Evolutionary conservation across 192 early-diverging fungal genomes (phyloP), one percentile per base, ranked within the genome.

Genomic region (Backusella mclennaniae): DNA sequence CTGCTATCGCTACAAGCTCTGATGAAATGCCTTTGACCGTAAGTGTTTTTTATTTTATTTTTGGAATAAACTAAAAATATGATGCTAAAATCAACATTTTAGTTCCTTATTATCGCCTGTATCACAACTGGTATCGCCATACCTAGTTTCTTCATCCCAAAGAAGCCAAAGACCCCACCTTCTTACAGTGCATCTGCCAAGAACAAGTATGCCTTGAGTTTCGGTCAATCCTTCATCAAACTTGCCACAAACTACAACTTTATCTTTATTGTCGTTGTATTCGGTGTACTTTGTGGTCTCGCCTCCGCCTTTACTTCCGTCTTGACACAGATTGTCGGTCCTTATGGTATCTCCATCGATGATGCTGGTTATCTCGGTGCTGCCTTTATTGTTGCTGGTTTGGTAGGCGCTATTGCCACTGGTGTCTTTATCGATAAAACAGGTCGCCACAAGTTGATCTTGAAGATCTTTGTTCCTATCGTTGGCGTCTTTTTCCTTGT

Each of bases 301-400:
- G 83, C 85, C 77, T 85, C 81, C 21, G 80, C 87, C 52, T 75
- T 86, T 52, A 85, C 85, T 0, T 82, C 83, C 4, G 72, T 88
- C 17, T 73, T 88, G 75, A 78, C 79, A 14, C 79, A 84, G 75
- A 82, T 88, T 66, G 77, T 84, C 0, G 67, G 46, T 0, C 87
- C 87, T 12, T 88, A 82, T 71, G 85, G 82, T 19, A 82, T 86
- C 68, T 49, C 52, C 11, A 63, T 82, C 19, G 80, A 83, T 33
- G 85, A 87, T 41, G 83, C 83, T 17, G 89, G 90, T 26, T 87
- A 83, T 46, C 79, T 90, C 68, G 90, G 87, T 31, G 85, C 84
- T 1, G 83, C 84, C 26, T 86, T 85, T 74, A 82, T 92, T 73
- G 80, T 86, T 15, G 85, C 83, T 69, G 90, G 90, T 70, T 67